Evolutionary conservation across 129 eudicot species (phyloP).

Genomic region (Artemisia tridentata): DNA sequence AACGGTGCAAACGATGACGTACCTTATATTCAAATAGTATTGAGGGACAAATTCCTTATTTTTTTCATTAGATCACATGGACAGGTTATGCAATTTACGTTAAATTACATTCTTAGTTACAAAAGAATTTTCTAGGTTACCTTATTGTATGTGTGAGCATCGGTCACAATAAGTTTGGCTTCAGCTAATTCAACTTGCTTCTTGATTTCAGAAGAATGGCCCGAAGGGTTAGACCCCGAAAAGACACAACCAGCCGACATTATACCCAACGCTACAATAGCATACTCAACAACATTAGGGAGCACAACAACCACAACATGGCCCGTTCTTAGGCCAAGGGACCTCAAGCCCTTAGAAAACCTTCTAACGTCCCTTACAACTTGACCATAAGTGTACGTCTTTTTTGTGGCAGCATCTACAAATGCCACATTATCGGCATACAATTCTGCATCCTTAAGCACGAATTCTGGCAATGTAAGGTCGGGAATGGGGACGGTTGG

Average conservation of each 20-base stretch:
- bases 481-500: slow-evolving; percentile 71
- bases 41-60: too few species aligned
- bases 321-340: slow-evolving; percentile 81
- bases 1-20: too few species aligned
- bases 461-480: slow-evolving; percentile 73
- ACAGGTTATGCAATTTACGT: too few species aligned
- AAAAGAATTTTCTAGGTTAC: slow-evolving; percentile 23
- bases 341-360: slow-evolving; percentile 87
- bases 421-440: slow-evolving; percentile 72
- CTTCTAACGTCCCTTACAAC: slow-evolving; percentile 60
- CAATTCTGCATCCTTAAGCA: slow-evolving; percentile 58
- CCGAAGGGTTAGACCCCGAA: slow-evolving; percentile 78
- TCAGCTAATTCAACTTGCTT: slow-evolving; percentile 89
- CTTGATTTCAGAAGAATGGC: slow-evolving; percentile 66
- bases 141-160: slow-evolving; percentile 62
- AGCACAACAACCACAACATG: slow-evolving; percentile 80
- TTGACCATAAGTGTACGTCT: slow-evolving; percentile 59
- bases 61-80: too few species aligned
- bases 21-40: too few species aligned
- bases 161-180: slow-evolving; percentile 79
- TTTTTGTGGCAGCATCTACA: slow-evolving; percentile 65
- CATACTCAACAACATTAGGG: slow-evolving; percentile 77
- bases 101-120: too few species aligned
- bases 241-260: slow-evolving; percentile 95
- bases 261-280: slow-evolving; percentile 78